phyloP scores from a whole-genome alignment of 306 rosid genomes.

The Inga leiocalycina region DNA sequence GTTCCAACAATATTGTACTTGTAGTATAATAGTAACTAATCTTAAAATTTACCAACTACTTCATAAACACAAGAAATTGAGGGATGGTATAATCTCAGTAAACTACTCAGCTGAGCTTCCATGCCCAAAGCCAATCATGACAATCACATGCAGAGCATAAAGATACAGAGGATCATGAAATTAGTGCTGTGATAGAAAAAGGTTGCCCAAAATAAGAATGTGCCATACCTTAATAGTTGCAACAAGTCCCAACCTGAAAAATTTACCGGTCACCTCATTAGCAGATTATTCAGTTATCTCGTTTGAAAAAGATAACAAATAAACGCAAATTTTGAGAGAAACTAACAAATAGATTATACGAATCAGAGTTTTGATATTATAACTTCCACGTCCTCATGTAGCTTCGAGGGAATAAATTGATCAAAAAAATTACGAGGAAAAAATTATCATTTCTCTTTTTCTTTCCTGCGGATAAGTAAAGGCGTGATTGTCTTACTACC shows the following conservation, averaged over 20 bases:
- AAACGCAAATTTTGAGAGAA: not conserved
- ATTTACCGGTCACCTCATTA: constrained; percentile 23
- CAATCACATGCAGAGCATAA: not conserved
- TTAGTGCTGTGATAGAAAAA: not conserved
- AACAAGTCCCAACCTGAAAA: constrained; percentile 82
- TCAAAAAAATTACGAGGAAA: not conserved
- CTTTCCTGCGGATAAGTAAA: not conserved
- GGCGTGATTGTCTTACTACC: not conserved
- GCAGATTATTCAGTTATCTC: constrained; percentile 6
- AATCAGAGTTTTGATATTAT: not conserved
- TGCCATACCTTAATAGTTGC: constrained; percentile 75
- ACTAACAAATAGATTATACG: not conserved
- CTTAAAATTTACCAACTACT: not conserved
- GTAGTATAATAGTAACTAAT: not conserved
- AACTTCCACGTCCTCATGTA: not conserved
- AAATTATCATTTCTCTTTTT: not conserved
- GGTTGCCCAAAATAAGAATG: not conserved
- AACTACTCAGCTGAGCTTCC: not conserved
- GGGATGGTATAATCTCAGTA: not conserved
- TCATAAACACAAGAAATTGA: not conserved
- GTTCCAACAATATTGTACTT: not conserved
- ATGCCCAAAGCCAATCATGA: not conserved
- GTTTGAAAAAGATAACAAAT: not conserved
- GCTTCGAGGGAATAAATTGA: not conserved
- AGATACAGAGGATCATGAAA: not conserved